Evolutionary conservation across 495 filamentous ascomycete species (phyloP).

Genomic region (Penicillium macrosclerotiorum): DNA sequence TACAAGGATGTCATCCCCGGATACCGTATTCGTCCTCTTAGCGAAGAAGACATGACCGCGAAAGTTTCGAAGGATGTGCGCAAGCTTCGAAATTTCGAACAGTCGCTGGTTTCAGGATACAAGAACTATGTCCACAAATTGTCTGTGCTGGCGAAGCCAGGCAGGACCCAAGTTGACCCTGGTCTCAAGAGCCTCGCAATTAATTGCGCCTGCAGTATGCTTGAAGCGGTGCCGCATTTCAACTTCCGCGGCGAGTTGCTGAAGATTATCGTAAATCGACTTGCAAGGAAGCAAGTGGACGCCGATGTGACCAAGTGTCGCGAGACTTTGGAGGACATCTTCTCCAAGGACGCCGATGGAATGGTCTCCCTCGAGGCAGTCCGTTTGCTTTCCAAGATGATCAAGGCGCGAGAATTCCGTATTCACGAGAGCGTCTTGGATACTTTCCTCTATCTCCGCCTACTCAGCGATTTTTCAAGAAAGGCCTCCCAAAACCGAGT

Average conservation of each 20-base stretch:
- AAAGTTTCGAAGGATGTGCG: slow-evolving; percentile 92
- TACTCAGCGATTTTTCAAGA: slow-evolving; percentile 80
- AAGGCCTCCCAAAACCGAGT: slow-evolving; percentile 76
- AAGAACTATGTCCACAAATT: slow-evolving; percentile 78
- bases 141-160: slow-evolving; percentile 55
- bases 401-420: slow-evolving; percentile 77
- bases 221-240: slow-evolving; percentile 86
- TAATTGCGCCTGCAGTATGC: slow-evolving; percentile 74
- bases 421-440: slow-evolving; percentile 84
- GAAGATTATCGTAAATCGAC: slow-evolving; percentile 78
- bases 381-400: slow-evolving; percentile 84
- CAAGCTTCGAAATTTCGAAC: slow-evolving; percentile 76
- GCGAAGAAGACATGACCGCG: slow-evolving; percentile 65
- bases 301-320: slow-evolving; percentile 74
- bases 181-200: slow-evolving; percentile 70
- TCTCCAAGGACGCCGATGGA: slow-evolving; percentile 85
- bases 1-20: slow-evolving; percentile 96
- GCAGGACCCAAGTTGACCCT: slow-evolving; percentile 33
- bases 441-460: slow-evolving; percentile 83
- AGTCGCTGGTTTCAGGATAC: slow-evolving; percentile 76
- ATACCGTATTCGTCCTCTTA: slow-evolving; percentile 83
- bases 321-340: slow-evolving; percentile 75
- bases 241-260: slow-evolving; percentile 88
- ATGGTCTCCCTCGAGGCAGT: slow-evolving; percentile 83
- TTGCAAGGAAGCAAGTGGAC: slow-evolving; percentile 67